Percentiles rank a stretch among this genome's conserved stretches.
Conservation (phyloP, 371 early-diverging fungal species). For the Mortierella sp. region DNA sequence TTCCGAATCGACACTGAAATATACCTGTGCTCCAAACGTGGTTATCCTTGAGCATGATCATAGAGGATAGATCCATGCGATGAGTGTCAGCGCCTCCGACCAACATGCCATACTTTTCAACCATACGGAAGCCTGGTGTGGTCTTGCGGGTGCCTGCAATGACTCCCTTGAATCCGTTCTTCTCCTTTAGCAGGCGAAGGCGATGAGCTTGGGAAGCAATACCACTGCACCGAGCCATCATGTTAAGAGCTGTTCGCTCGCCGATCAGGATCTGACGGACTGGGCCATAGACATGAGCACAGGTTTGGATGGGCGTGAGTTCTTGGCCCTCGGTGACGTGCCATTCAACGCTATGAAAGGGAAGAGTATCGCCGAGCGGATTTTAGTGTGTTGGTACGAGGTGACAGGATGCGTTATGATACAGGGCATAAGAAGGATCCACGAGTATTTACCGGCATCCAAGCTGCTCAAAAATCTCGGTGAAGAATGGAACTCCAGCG, state of each 20-base stretch:
- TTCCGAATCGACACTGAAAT: too few species aligned
- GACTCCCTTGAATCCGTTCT: conserved; percentile 82
- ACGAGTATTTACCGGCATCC: conserved; percentile 77
- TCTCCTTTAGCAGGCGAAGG: conserved; percentile 75
- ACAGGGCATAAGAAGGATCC: conserved; percentile 1
- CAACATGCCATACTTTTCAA: conserved; percentile 97
- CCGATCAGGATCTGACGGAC: conserved; percentile 91
- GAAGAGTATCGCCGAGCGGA: too few species aligned
- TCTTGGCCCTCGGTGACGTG: conserved; percentile 79
- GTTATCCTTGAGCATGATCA: conserved; percentile 99
- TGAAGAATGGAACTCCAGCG: conserved; percentile 95
- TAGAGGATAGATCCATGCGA: conserved; percentile 94
- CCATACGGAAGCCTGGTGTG: conserved; percentile 97
- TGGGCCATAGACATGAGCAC: conserved; percentile 87
- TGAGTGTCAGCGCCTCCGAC: conserved; percentile 98
- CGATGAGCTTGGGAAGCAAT: conserved; percentile 88
- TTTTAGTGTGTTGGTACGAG: too few species aligned
- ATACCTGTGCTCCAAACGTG: conserved; percentile 95
- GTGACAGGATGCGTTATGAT: too few species aligned
- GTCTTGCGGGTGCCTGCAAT: conserved; percentile 98
- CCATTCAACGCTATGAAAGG: conserved; percentile 83
- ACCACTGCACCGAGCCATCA: conserved; percentile 93
- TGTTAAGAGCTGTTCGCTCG: conserved; percentile 95
- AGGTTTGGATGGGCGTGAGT: conserved; percentile 76
- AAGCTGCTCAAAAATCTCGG: conserved; percentile 91